Evolutionary conservation across 192 early-diverging fungal genomes (phyloP), one percentile per base, ranked within the genome.

Genomic region (Phycomyces nitens): DNA sequence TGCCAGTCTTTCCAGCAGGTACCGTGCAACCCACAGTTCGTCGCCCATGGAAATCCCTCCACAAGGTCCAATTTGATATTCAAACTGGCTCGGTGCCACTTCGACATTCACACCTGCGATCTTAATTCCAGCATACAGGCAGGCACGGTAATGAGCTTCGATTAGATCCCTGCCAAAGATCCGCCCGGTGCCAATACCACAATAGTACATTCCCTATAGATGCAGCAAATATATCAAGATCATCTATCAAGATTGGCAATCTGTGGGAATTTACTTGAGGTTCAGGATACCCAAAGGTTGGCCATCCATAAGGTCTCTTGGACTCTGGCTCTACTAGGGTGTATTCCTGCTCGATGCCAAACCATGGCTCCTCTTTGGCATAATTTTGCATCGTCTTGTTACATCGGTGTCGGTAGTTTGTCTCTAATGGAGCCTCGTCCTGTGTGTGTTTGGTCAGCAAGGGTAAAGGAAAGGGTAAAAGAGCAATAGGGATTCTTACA

Each of bases 341-440:
- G 40, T 82, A 82, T 58, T 82, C 80, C 68, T 83, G 81, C 57
- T 83, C 81, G 57, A 83, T 74, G 59, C 81, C 81, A 63, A 83
- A 83, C 81, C 81, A 83, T 40, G 81, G 71, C 41, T 77, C 59
- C 16, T 58, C 15, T 40, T 75, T 61, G n/a, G 65, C 66, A 64
- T 73, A 64, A 40, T 54, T 55, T 8, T 64, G 51, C 77, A 83
- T 80, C 4, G 77, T 43, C 52, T 75, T 65, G 20, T 41, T 26
- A 22, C 64, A 65, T 6, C 47, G 11, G 39, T 60, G n/a, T 53
- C 81, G 78, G 66, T 73, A 67, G 66, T 83, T 83, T 27, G 77
- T 80, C 22, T 34, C 29, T 7, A 34, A 34, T 7, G 29, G 29
- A 34, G 29, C 29, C 7, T 34, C 29, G 7, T 34, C 29, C 29